A percentile compares a stretch with the other conserved stretches of the same genome.
phyloP scores from a whole-genome alignment of 805 yeast genomes.

The Wickerhamia fluorescens region DNA sequence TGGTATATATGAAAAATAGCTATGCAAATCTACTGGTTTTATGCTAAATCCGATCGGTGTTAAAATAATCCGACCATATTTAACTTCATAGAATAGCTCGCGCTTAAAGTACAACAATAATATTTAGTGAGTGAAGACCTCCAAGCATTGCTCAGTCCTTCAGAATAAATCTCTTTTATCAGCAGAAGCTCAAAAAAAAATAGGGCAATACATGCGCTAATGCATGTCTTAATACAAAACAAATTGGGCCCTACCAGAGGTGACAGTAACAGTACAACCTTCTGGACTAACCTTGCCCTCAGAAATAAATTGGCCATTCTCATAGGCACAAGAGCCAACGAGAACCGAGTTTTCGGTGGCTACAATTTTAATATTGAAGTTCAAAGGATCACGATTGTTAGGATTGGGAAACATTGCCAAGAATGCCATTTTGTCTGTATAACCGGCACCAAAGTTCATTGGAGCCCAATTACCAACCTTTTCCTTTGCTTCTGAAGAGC shows the following conservation, averaged over 20 bases:
- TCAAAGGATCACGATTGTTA: slow-evolving; percentile 62
- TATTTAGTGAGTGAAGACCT: too few relatives aligned
- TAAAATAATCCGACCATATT: too few relatives aligned
- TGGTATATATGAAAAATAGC: too few relatives aligned
- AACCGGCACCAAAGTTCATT: slow-evolving; percentile 88
- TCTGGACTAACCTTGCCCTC: slow-evolving; percentile 52
- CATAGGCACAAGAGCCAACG: slow-evolving; percentile 74
- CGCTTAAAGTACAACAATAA: too few relatives aligned
- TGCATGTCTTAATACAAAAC: slow-evolving; percentile 62
- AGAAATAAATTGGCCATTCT: slow-evolving; percentile 67
- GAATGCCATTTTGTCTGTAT: slow-evolving; percentile 60
- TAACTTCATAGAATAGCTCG: too few relatives aligned
- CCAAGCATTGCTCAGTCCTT: too few relatives aligned
- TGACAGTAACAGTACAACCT: slow-evolving; percentile 93
- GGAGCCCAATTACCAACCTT: slow-evolving; percentile 99
- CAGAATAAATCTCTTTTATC: too few relatives aligned
- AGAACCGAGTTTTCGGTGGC: slow-evolving; percentile 47
- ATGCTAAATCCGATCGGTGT: too few relatives aligned
- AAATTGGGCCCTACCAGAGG: slow-evolving; percentile 75
- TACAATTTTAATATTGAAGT: slow-evolving; percentile 58
- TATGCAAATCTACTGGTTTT: too few relatives aligned
- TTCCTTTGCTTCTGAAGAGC: slow-evolving; percentile 57
- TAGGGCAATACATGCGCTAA: too few relatives aligned
- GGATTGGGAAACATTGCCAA: slow-evolving; percentile 93
- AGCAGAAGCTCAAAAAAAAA: too few relatives aligned